Evolutionary conservation across 164 flowering plant genomes (phyloP).

Genomic region (Platanus orientalis): DNA sequence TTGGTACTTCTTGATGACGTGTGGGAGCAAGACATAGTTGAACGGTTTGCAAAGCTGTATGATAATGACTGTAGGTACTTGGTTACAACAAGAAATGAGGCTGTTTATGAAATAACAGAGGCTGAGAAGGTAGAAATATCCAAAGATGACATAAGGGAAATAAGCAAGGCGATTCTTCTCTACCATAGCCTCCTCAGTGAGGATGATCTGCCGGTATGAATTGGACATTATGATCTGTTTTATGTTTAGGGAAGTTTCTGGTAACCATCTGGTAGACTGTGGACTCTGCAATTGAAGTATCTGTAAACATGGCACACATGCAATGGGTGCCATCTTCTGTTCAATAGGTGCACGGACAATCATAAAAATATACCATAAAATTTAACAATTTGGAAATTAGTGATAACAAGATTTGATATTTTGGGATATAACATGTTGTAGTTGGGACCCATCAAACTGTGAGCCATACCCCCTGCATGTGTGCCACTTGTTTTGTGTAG

Average conservation of each 20-base stretch:
- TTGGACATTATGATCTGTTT: too few species aligned
- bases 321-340: not conserved
- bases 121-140: constrained; percentile 43
- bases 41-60: constrained; percentile 40
- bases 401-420: not conserved
- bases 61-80: constrained; percentile 40
- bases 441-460: not conserved
- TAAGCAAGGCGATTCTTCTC: constrained; percentile 46
- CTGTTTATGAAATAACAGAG: constrained; percentile 48
- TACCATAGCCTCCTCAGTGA: constrained; percentile 39
- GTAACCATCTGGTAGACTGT: too few species aligned
- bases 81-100: constrained; percentile 52
- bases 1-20: constrained; percentile 50
- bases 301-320: not conserved
- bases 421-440: not conserved
- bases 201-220: constrained; percentile 41
- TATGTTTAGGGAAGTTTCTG: too few species aligned
- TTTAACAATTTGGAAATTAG: not conserved
- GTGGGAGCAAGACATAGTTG: constrained; percentile 56
- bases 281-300: too few species aligned
- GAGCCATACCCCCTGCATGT: not conserved
- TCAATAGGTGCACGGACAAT: not conserved
- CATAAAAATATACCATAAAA: not conserved
- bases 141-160: constrained; percentile 41
- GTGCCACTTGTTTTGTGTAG: too few species aligned